Conservation (phyloP, 1,284 basidiomycete species). For the Naganishia albida region DNA sequence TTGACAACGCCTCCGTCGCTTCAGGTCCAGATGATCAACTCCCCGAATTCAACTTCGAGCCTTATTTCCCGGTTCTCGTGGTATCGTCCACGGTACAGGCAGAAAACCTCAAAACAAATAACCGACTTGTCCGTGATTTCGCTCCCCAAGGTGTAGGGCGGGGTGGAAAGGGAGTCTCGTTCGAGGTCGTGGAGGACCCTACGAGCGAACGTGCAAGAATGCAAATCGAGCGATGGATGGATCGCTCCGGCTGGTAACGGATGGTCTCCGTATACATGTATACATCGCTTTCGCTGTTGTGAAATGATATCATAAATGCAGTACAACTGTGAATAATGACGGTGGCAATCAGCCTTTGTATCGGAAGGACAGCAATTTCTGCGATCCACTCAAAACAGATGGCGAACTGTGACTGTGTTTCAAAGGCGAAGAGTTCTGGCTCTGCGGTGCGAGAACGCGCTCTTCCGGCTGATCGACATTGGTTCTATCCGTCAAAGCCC, state of each 20-base stretch:
- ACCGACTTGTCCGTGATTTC: constrained; percentile 37
- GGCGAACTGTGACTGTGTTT: constrained; percentile 17
- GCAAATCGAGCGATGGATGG: constrained; percentile 54
- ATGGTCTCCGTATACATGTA: not conserved
- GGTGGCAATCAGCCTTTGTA: constrained; percentile 8
- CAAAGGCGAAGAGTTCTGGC: constrained; percentile 15
- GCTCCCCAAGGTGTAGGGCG: constrained; percentile 41
- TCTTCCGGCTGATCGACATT: not conserved
- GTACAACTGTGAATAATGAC: not conserved
- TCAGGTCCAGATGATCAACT: constrained; percentile 41
- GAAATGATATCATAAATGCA: not conserved
- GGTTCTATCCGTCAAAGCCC: constrained; percentile 2
- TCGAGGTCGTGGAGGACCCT: constrained; percentile 41
- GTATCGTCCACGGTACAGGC: constrained; percentile 53
- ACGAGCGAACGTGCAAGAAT: constrained; percentile 42
- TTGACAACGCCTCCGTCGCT: constrained; percentile 11
- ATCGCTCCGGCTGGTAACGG: constrained; percentile 47
- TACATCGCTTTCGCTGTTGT: no score
- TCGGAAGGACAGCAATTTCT: constrained; percentile 28
- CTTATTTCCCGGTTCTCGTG: constrained; percentile 65
- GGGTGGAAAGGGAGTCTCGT: constrained; percentile 48
- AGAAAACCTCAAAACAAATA: constrained; percentile 27
- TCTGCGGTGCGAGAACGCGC: constrained; percentile 12
- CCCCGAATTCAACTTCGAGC: constrained; percentile 65
- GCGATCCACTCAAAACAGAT: constrained; percentile 26